These are phyloP conservation scores for Tetrapisispora iriomotensis DNA, from an alignment of 805 yeast genomes.

Conservation along the genomic window DNA sequence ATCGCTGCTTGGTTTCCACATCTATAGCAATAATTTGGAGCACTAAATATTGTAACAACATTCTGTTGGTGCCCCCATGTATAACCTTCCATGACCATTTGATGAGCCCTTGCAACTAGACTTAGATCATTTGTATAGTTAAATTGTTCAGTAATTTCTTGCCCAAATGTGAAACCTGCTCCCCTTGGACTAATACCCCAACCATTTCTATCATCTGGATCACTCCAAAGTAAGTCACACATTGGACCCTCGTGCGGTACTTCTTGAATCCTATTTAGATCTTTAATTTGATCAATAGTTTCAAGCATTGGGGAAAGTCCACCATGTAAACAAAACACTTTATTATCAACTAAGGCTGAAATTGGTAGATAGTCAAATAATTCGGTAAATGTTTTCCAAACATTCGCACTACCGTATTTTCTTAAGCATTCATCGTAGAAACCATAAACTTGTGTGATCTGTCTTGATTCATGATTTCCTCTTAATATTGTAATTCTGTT, in stretches of 20 bases:
- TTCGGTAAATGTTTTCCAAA: slow-evolving; percentile 85
- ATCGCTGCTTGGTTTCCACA: slow-evolving; percentile 96
- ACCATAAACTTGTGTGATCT: slow-evolving; percentile 90
- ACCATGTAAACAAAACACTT: slow-evolving; percentile 84
- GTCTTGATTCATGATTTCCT: slow-evolving; percentile 91
- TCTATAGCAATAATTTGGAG: slow-evolving; percentile 91
- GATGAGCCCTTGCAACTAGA: slow-evolving; percentile 87
- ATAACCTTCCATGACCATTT: slow-evolving; percentile 90
- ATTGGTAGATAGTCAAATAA: slow-evolving; percentile 85
- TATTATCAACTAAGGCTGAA: slow-evolving; percentile 81
- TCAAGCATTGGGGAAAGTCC: slow-evolving; percentile 90
- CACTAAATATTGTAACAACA: slow-evolving; percentile 85
- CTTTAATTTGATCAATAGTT: slow-evolving; percentile 81
- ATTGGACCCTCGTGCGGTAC: slow-evolving; percentile 95
- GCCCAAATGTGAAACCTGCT: slow-evolving; percentile 95
- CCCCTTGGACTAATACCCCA: slow-evolving; percentile 97
- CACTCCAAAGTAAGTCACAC: slow-evolving; percentile 93
- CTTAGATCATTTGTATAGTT: slow-evolving; percentile 77
- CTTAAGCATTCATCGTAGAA: slow-evolving; percentile 90
- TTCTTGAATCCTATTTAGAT: slow-evolving; percentile 80
- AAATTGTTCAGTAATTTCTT: slow-evolving; percentile 82
- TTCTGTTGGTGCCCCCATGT: slow-evolving; percentile 87
- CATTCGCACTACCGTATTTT: slow-evolving; percentile 82
- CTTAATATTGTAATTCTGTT: slow-evolving; percentile 80
- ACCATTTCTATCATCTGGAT: slow-evolving; percentile 93